A percentile compares a stretch with the other conserved stretches of the same genome.
phyloP scores from a whole-genome alignment of 352 stramenopile species.

The Phytophthora constricta region DNA sequence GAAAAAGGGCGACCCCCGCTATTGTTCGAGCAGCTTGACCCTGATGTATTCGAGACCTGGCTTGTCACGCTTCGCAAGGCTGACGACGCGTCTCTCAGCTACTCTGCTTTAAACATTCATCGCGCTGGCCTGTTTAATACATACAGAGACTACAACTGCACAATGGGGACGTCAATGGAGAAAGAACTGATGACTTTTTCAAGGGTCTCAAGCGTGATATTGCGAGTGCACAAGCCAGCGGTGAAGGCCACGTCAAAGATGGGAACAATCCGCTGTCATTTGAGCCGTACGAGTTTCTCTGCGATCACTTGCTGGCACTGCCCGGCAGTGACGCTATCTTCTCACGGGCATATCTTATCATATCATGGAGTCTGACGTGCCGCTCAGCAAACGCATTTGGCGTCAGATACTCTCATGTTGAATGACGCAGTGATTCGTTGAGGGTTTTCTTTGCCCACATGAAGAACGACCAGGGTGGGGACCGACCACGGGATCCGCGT shows the following conservation, averaged over 20 bases:
- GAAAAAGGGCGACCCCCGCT: conserved; percentile 9
- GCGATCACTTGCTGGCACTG: conserved; percentile 1
- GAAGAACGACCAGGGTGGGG: conserved; percentile 15
- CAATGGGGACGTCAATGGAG: conserved; percentile 2
- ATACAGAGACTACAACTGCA: not conserved
- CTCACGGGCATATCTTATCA: conserved; percentile 1
- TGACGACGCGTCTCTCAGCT: conserved; percentile 15
- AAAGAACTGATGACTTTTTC: conserved; percentile 4
- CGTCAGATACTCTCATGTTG: conserved; percentile 2
- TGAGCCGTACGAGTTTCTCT: conserved; percentile 4
- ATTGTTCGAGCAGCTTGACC: conserved; percentile 12
- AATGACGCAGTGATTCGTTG: conserved; percentile 13
- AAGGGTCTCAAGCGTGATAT: conserved; percentile 6
- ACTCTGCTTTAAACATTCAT: conserved; percentile 22
- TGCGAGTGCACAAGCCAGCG: not conserved
- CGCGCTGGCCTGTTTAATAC: conserved; percentile 7
- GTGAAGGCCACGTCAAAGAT: not conserved
- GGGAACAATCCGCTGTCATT: conserved; percentile 9
- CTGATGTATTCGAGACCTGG: conserved; percentile 18
- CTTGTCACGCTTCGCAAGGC: conserved; percentile 28
- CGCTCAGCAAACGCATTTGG: conserved; percentile 12
- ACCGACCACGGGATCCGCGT: conserved; percentile 14
- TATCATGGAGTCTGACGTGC: conserved; percentile 25
- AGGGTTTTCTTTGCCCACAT: conserved; percentile 17
- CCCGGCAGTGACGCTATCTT: conserved; percentile 15